These are phyloP conservation scores for Verticillium nubilum DNA, from an alignment of 2,329 filamentous ascomycete genomes.

Conservation along the genomic window DNA sequence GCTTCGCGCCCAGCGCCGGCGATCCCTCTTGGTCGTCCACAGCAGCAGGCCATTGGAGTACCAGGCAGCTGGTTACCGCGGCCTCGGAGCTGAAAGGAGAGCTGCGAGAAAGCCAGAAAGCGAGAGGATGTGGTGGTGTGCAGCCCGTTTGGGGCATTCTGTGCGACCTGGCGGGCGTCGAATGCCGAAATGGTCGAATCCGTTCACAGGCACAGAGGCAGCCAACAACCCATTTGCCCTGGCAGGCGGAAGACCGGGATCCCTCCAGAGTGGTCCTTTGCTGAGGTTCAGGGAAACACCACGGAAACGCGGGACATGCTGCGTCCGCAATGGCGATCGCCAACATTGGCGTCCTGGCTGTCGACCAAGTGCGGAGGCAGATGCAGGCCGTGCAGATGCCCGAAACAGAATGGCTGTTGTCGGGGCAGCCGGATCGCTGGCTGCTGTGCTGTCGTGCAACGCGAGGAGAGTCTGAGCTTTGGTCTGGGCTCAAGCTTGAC, in stretches of 20 bases:
- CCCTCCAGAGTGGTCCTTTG: conserved; percentile 6
- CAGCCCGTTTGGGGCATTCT: background rate
- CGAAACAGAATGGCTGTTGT: background rate
- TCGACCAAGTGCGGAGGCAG: background rate
- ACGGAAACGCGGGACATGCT: background rate
- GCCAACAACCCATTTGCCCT: background rate
- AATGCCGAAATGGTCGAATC: conserved; percentile 6
- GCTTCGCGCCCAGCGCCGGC: background rate
- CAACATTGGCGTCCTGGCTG: background rate
- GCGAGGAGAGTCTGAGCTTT: background rate
- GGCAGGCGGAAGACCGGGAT: conserved; percentile 12
- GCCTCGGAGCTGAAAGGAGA: background rate
- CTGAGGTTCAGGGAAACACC: background rate
- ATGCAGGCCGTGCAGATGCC: background rate
- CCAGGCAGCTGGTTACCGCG: background rate
- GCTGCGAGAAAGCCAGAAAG: background rate
- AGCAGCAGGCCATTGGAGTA: background rate
- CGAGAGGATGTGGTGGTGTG: background rate
- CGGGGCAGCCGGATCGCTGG: background rate
- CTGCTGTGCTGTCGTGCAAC: background rate
- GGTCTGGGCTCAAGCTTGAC: background rate
- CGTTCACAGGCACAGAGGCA: background rate
- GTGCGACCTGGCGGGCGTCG: background rate
- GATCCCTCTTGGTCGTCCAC: background rate
- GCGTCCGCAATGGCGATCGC: background rate